Evolutionary conservation across 2,329 filamentous ascomycete species (phyloP).

Genomic region (Lecanicillium sp.): DNA sequence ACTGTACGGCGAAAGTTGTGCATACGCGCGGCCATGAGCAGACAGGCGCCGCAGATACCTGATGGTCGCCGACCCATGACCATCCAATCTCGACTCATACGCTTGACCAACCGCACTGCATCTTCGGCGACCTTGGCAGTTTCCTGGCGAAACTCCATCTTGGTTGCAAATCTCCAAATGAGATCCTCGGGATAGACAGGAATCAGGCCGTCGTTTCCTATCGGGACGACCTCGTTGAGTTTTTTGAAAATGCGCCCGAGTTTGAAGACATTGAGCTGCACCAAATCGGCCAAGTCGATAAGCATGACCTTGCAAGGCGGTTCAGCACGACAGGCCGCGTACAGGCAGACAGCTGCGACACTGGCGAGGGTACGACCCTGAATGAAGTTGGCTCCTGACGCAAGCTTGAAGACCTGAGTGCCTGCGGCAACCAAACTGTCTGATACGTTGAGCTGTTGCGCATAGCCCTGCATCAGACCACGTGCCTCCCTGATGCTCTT

Average conservation of each 20-base stretch:
- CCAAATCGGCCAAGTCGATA: conserved; percentile 87
- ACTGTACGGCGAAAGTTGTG: conserved; percentile 94
- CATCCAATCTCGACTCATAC: conserved; percentile 98
- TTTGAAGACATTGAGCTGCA: conserved; percentile 82
- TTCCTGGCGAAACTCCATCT: conserved; percentile 81
- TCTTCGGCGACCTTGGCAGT: conserved; percentile 83
- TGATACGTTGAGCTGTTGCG: conserved; percentile 52
- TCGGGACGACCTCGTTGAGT: conserved; percentile 64
- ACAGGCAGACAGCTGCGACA: conserved; percentile 86
- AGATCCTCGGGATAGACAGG: conserved; percentile 83
- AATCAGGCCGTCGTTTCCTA: conserved; percentile 58
- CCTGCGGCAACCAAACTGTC: conserved; percentile 60
- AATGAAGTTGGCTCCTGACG: conserved; percentile 68
- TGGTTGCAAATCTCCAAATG: conserved; percentile 83
- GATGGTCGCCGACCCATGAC: conserved; percentile 87
- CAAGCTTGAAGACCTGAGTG: conserved; percentile 70
- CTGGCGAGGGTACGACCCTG: conserved; percentile 80
- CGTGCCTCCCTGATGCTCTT: conserved; percentile 54
- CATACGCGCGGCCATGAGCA: conserved; percentile 93
- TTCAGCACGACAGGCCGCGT: conserved; percentile 76
- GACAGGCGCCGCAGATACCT: conserved; percentile 87
- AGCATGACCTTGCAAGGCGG: conserved; percentile 81
- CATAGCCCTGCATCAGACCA: conserved; percentile 57
- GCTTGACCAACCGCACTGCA: conserved; percentile 77
- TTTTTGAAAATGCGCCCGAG: conserved; percentile 86